Evolutionary conservation across 257 asterid species (phyloP), one percentile per base, ranked within the genome.

Genomic region (Nicotiana knightiana): DNA sequence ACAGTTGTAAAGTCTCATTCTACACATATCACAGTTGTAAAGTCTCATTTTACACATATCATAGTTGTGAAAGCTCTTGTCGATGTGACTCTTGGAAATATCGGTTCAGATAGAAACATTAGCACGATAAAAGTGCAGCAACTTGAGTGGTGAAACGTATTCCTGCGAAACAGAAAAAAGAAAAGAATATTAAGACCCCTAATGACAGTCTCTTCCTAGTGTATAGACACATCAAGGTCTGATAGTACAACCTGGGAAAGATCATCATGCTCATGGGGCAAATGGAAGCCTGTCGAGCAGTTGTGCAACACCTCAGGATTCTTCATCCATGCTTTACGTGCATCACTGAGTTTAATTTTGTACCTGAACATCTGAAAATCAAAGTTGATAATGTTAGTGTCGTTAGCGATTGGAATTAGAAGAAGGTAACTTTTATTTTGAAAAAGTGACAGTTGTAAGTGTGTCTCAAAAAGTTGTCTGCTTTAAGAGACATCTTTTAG

Each of bases 321-420:
- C 85, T 85, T 90, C 91, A 95, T 88, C 99, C 99, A 95, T 81
- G 93, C 97, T 87, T 89, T 90, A 65, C 86, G 93, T 57, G 93
- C 99, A 86, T 89, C 94, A 86, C 89, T 86, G 53, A 90, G 85
- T 87, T 95, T 93, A 85, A 95, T 92, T 90, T 95, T 92, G 77
- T 83, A 88, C 85, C 76, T 88, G 86, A 89, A 92, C 84, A 93
- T 92, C 98, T 95, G 91, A 67, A 77, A 80, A 64, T 73, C 26
- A 73, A 53, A 15, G 8, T 33, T 48, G 32, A 43, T 43, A 43
- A 43, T 43, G 48, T 43, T 32, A 32, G 35, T 32, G 0, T 32
- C 0, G 35, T 32, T 43, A 8, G 10, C 48, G 48, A 43, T 43
- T 8, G 48, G 48, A 43, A 43, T 43, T 43, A 43, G 48, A 43